Evolutionary conservation across 2,329 filamentous ascomycete genomes (phyloP).

Genomic region (Neospermospora avenae): DNA sequence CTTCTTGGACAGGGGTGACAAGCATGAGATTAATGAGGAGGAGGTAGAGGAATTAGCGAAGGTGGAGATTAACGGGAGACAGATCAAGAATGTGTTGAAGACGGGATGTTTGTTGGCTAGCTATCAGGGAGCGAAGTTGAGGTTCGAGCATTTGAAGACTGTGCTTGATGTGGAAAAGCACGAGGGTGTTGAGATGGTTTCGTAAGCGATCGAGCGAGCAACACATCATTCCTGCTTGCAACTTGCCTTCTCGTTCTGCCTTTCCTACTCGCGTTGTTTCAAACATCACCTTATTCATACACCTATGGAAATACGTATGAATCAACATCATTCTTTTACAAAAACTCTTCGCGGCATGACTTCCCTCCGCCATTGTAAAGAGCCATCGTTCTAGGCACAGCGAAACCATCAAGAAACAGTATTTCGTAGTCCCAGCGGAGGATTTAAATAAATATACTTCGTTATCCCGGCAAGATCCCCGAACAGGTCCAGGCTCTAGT

Average conservation of each 20-base stretch:
- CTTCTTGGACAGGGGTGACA: conserved; percentile 17
- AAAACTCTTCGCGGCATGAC: too few relatives aligned
- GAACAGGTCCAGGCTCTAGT: too few relatives aligned
- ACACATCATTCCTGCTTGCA: neutral
- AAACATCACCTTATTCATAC: too few relatives aligned
- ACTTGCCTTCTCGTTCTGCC: neutral
- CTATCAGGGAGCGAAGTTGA: conserved; percentile 10
- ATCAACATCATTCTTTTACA: too few relatives aligned
- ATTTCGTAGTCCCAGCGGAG: too few relatives aligned
- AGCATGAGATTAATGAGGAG: conserved; percentile 27
- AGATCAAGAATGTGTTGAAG: conserved; percentile 38
- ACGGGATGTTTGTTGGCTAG: conserved; percentile 21
- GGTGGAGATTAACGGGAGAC: conserved; percentile 34
- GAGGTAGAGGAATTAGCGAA: conserved; percentile 21
- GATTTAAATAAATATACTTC: too few relatives aligned
- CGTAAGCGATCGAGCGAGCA: neutral
- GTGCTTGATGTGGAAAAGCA: conserved; percentile 12
- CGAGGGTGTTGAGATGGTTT: neutral
- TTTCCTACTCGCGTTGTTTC: too few relatives aligned
- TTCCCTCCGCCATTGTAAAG: too few relatives aligned
- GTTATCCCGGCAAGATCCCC: too few relatives aligned
- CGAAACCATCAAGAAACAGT: too few relatives aligned
- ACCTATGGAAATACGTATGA: too few relatives aligned
- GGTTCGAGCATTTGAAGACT: conserved; percentile 8
- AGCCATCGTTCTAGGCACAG: too few relatives aligned